Evolutionary conservation across 257 asterid genomes (phyloP).

Genomic region (Cordia subcordata): DNA sequence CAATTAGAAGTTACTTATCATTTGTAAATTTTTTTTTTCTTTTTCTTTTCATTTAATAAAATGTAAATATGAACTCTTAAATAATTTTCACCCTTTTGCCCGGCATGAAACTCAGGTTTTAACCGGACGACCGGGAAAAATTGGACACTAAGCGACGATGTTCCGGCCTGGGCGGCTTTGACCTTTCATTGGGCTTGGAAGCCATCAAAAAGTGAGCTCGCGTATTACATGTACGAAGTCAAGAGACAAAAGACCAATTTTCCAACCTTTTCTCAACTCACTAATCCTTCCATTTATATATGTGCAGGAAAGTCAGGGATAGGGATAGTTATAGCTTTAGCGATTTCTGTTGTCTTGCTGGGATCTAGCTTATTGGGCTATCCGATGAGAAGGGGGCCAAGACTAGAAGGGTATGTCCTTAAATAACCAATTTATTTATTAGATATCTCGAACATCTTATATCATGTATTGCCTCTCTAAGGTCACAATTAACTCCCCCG

Average conservation of each 20-base stretch:
- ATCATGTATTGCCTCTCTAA: background rate
- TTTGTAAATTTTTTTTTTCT: no score
- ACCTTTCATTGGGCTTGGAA: constrained; percentile 34
- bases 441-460: no score
- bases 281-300: background rate
- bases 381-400: background rate
- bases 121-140: constrained; percentile 31
- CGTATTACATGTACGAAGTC: no score
- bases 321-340: background rate
- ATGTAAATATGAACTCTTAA: no score
- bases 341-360: background rate
- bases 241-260: no score
- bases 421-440: no score
- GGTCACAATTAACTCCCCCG: background rate
- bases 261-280: background rate
- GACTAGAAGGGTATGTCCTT: background rate
- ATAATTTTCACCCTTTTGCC: constrained; percentile 52
- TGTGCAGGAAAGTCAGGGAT: background rate
- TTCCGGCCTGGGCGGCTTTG: constrained; percentile 43
- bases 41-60: no score
- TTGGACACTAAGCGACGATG: constrained; percentile 17
- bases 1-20: no score
- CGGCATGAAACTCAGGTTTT: constrained; percentile 48
- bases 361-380: background rate
- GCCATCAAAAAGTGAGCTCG: no score